Base-by-base conservation (phyloP, 345 rosid genomes). In the Citrus glauca region DNA sequence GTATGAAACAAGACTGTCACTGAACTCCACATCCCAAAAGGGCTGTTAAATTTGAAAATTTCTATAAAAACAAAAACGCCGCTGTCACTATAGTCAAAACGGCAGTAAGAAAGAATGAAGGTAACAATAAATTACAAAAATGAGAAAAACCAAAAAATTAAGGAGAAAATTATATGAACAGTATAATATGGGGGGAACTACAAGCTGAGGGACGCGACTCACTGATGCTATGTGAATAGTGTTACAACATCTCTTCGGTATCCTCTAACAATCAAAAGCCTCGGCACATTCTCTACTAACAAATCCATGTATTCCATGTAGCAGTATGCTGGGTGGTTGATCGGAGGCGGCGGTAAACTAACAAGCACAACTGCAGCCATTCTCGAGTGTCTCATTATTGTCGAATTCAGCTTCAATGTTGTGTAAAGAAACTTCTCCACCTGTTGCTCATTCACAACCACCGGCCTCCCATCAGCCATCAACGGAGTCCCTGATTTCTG, bases 301-400 rank as follows among this genome's bases (percentile, higher is more conserved):
- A 94, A 82, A 85, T 97, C 99, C 99, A 97, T 91, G 85, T 94
- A 97, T 73, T 97, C 99, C 99, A 97, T 97, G 84, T 97, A 97
- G 83, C 93, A 94, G 87, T 93, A 97, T 1, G 94, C 91, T 0
- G 98, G 98, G 70, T 97, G 98, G 88, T 83, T 85, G 74, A 83
- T 9, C 0, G 99, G 93, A 1, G 96, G 96, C 0, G 93, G 90
- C 1, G 93, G 96, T 55, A 94, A 84, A 80, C 98, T 94, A 71
- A 94, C 97, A 8, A 94, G 96, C 84, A 94, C 98, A 32, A 94
- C 94, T 0, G 98, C 96, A 0, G 98, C 92, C 98, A 94, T 94
- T 79, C 97, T 90, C 11, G 97, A 94, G 83, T 92, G 77, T 77
- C 85, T 87, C 17, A 92, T 80, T 71, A 94, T 92, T 6, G 98